These are phyloP conservation scores for Chalara sp. DNA, from an alignment of 2,329 filamentous ascomycete genomes.

Conservation along the genomic window DNA sequence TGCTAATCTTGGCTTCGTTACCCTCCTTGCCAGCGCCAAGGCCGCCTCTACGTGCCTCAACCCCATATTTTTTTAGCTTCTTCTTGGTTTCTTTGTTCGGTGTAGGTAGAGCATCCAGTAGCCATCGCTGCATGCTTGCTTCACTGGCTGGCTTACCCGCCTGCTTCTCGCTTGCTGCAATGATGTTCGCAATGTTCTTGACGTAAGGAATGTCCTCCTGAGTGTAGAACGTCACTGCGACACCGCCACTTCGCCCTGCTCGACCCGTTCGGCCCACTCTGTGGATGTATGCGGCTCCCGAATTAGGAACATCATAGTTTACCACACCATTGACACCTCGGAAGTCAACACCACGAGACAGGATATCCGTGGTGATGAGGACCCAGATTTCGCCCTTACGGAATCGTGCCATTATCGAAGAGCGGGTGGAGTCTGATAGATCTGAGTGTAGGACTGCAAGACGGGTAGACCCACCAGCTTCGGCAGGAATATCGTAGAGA, in stretches of 20 bases:
- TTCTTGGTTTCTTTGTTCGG: conserved; percentile 79
- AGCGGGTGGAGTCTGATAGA: conserved; percentile 68
- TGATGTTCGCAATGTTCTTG: conserved; percentile 89
- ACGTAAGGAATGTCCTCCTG: conserved; percentile 89
- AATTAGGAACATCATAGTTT: conserved; percentile 96
- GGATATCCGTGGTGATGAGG: conserved; percentile 88
- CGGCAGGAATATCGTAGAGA: conserved; percentile 85
- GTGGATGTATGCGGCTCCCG: conserved; percentile 84
- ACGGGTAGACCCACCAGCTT: conserved; percentile 76
- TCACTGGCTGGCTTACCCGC: conserved; percentile 45
- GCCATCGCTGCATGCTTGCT: conserved; percentile 70
- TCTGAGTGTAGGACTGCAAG: conserved; percentile 89
- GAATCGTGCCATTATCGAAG: conserved; percentile 81
- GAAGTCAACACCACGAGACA: conserved; percentile 91
- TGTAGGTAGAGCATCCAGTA: conserved; percentile 79
- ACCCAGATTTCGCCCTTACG: conserved; percentile 92
- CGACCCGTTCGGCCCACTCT: conserved; percentile 86
- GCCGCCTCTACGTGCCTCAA: conserved; percentile 57
- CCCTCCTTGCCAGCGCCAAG: conserved; percentile 32
- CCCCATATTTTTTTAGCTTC: conserved; percentile 72
- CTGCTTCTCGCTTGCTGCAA: conserved; percentile 73
- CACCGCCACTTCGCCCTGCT: conserved; percentile 78
- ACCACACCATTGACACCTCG: conserved; percentile 91
- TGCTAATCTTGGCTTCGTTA: conserved; percentile 17
- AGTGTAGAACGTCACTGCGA: conserved; percentile 91